Percentiles rank a stretch among this genome's conserved stretches.
Conservation (phyloP, 106 monocot species). For the Triglochin maritima region DNA sequence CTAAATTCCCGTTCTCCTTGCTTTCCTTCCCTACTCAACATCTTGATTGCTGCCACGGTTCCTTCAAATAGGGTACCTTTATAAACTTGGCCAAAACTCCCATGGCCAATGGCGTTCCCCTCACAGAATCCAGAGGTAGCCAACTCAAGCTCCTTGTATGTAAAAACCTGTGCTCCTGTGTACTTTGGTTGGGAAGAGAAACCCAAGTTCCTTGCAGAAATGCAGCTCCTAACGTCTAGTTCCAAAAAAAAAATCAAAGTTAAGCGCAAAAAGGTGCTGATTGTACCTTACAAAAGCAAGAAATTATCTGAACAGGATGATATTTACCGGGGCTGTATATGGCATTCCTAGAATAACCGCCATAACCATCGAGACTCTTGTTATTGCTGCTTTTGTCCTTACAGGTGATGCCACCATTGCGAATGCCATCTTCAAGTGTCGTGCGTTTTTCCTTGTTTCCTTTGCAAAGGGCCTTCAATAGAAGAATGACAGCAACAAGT, state of each 20-base stretch:
- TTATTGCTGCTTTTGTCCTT: background rate
- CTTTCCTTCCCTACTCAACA: conserved; percentile 46
- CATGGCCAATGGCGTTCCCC: conserved; percentile 57
- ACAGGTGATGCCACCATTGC: background rate
- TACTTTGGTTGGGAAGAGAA: conserved; percentile 18
- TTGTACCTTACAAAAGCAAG: background rate
- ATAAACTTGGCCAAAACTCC: conserved; percentile 59
- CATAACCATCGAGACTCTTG: background rate
- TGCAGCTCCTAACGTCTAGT: conserved; percentile 38
- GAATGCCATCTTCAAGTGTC: conserved; percentile 3
- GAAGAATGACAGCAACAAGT: conserved; percentile 3
- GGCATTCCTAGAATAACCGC: conserved; percentile 2
- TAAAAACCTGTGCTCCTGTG: conserved; percentile 68
- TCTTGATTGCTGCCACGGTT: conserved; percentile 60
- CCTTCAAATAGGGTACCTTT: conserved; percentile 49
- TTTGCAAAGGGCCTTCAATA: background rate
- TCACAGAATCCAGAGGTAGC: conserved; percentile 63
- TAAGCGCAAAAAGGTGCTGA: background rate
- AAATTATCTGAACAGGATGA: background rate
- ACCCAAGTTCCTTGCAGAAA: conserved; percentile 25
- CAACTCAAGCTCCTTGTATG: conserved; percentile 70
- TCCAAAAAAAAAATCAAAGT: background rate
- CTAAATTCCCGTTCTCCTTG: conserved; percentile 86
- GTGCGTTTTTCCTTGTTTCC: background rate
- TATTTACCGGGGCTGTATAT: conserved; percentile 6